phyloP scores from a whole-genome alignment of 176 grass and related monocot species.

The Phragmites australis region DNA sequence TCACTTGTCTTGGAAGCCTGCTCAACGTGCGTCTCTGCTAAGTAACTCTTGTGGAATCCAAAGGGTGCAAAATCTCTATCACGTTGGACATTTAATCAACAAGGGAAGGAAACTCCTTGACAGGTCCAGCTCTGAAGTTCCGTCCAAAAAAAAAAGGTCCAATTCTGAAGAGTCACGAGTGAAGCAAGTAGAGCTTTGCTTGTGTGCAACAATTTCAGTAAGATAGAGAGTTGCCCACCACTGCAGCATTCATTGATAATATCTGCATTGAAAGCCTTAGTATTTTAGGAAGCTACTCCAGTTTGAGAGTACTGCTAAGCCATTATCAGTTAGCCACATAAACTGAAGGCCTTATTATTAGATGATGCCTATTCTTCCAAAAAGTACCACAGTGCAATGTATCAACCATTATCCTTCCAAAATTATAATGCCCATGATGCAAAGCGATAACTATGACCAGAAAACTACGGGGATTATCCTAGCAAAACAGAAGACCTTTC shows the following conservation, averaged over 20 bases:
- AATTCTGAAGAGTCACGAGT: conserved; percentile 21
- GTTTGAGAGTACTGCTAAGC: background rate
- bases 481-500: background rate
- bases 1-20: conserved; percentile 61
- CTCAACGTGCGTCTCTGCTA: conserved; percentile 33
- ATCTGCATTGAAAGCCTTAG: background rate
- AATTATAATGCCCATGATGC: background rate
- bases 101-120: conserved; percentile 38
- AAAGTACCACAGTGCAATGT: too few relatives aligned
- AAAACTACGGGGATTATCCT: background rate
- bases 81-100: conserved; percentile 35
- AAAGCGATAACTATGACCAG: conserved; percentile 15
- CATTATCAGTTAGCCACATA: conserved; percentile 8
- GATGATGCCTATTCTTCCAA: background rate
- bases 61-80: conserved; percentile 47
- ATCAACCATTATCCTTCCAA: background rate
- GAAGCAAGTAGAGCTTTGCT: conserved; percentile 40
- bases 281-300: background rate
- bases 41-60: conserved; percentile 29
- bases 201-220: conserved; percentile 30
- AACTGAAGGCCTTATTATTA: background rate
- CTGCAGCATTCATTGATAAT: conserved; percentile 20
- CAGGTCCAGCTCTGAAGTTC: conserved; percentile 20
- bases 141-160: background rate
- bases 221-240: background rate